Evolutionary conservation across 805 yeast genomes (phyloP), one percentile per base, ranked within the genome.

Genomic region (Teunomyces gatunensis): DNA sequence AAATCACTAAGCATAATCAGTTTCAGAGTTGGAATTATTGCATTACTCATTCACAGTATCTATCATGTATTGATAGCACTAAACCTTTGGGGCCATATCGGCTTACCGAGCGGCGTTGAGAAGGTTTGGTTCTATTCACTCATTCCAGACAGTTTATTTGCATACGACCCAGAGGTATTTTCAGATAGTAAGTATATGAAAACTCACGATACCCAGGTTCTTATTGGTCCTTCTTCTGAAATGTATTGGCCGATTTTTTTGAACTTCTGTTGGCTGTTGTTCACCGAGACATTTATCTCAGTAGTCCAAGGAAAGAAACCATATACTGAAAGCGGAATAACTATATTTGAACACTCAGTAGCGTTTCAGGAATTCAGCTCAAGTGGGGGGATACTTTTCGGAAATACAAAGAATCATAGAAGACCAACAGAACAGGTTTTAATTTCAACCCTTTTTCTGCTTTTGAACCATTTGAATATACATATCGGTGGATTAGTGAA

Each of bases 291-390:
- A 0, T 82, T 85, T 55, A 69, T 81, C 7, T 72, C 85, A 2
- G 80, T 78, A 23, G 72, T 81, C 6, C 73, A 76, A 47, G 87
- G 87, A 7, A 52, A 51, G 34, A 69, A 69, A 37, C 86, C 89
- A 6, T 72, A 75, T 47, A 75, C 80, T 17, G 91, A 85, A 47
- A 77, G 84, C 12, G 89, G 89, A 0, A 69, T 86, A 52, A 83
- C 94, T 0, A 65, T 87, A 30, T 85, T 87, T 64, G 94, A 87
- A 61, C 85, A 82, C 56, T 84, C 92, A 3, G 61, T 85, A 12
- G 87, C 89, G 10, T 85, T 85, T 58, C 91, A 86, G 56, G 94
- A 87, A 55, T 83, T 78, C 48, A 85, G 77, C 60, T 71, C 74
- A 18, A 67, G 64, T 2, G 55, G 55, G 0, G 47, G 39, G 3